Evolutionary conservation across 1,139 yeast genomes (phyloP), one percentile per base, ranked within the genome.

Genomic region (Candida sanyaensis): DNA sequence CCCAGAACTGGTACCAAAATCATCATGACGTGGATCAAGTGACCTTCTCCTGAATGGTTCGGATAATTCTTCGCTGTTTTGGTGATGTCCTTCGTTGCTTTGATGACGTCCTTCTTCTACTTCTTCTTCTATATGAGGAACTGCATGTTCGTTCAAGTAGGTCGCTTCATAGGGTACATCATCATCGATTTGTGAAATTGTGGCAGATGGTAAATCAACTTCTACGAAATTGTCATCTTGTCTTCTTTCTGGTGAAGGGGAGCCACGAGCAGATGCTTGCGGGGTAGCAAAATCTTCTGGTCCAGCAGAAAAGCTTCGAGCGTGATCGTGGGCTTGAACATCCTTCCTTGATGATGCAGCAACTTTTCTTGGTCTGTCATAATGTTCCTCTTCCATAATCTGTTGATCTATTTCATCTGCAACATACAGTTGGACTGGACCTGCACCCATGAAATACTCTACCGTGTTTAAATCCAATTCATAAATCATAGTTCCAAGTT

Each of bases 401-500:
- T 37, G 31, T 9, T 27, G 31, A 9, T 27, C 40, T 37, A 1
- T 11, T 23, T 26, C 31, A n/a, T 37, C 31, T 3, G 24, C 23
- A 8, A 26, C 40, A 7, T 26, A 27, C 21, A 6, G 31, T 9
- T 37, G 40, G 9, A 39, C 30, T 5, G 44, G 28, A 8, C 42
- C 12, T 12, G 40, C 5, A 51, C 65, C 48, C 46, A 71, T 66
- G 50, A 66, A 72, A 27, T 63, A 60, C 34, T 70, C 75, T 26
- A 78, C 60, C 12, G 60, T 41, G 4, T 58, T 61, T 40, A 86
- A 60, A 56, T 86, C 90, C 56, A 86, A 75, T 52, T 83, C 83
- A 57, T 80, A 85, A 42, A 87, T 68, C 65, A 86, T 78, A 3
- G 93, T 84, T 33, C 82, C 81, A 33, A 62, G 53, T 46, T 66